Evolutionary conservation across 257 asterid species (phyloP).

Genomic region (Leonotis leonurus): DNA sequence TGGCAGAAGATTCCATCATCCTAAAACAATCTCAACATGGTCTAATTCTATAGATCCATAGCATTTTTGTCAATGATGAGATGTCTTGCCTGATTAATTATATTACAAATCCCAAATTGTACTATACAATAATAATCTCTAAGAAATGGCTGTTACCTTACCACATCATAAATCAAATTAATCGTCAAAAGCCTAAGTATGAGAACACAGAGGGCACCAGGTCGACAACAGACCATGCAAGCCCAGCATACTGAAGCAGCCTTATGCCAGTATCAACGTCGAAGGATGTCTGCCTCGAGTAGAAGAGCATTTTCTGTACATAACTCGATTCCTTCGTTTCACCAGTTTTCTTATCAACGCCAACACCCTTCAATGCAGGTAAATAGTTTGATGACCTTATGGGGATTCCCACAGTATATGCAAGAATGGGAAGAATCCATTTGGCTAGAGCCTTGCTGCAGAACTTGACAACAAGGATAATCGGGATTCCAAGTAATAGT

Average conservation of each 20-base stretch:
- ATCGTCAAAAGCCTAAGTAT: conserved; percentile 45
- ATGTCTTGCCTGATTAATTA: no score
- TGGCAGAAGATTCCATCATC: no score
- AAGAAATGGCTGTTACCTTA: neutral
- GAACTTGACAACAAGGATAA: conserved; percentile 59
- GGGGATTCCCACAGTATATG: conserved; percentile 69
- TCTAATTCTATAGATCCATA: neutral
- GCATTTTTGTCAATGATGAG: neutral
- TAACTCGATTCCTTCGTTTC: conserved; percentile 50
- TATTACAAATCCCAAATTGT: neutral
- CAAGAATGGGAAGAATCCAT: conserved; percentile 77
- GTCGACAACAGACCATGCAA: conserved; percentile 84
- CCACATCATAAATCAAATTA: neutral
- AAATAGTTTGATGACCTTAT: conserved; percentile 65
- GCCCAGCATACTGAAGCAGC: conserved; percentile 76
- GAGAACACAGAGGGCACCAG: conserved; percentile 68
- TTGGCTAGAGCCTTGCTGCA: conserved; percentile 80
- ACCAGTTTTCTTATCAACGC: conserved; percentile 37
- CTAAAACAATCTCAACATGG: neutral
- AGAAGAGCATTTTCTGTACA: conserved; percentile 43
- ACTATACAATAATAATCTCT: neutral
- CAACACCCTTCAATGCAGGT: conserved; percentile 33
- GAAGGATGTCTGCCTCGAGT: conserved; percentile 42
- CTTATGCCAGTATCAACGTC: conserved; percentile 80
- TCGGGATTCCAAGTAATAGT: conserved; percentile 62